Evolutionary conservation across 2,329 filamentous ascomycete species (phyloP).

Genomic region (Thermoascus crustaceus): DNA sequence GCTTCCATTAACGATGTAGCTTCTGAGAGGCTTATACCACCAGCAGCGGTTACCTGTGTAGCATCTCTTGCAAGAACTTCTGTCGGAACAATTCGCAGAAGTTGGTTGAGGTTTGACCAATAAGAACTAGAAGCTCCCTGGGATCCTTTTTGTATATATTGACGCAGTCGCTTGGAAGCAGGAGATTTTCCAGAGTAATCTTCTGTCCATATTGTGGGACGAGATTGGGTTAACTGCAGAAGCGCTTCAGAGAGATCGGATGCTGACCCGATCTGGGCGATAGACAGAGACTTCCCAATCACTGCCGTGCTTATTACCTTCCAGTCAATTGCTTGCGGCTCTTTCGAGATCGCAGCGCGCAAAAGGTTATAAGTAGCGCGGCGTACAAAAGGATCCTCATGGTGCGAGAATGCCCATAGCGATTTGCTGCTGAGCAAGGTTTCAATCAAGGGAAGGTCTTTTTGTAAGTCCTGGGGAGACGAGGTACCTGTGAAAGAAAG

Average conservation of each 20-base stretch:
- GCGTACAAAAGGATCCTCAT: conserved; percentile 51
- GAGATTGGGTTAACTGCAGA: conserved; percentile 53
- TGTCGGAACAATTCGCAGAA: conserved; percentile 52
- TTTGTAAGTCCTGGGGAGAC: conserved; percentile 46
- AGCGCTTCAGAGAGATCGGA: conserved; percentile 62
- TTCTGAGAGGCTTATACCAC: conserved; percentile 36
- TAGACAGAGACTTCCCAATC: conserved; percentile 64
- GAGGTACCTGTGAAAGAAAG: conserved; percentile 21
- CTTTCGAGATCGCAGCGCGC: conserved; percentile 41
- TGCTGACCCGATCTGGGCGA: conserved; percentile 65
- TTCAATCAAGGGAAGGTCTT: conserved; percentile 55
- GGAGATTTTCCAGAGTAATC: conserved; percentile 52
- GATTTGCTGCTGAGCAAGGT: conserved; percentile 56
- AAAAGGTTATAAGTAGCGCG: conserved; percentile 51
- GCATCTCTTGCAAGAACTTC: conserved; percentile 34
- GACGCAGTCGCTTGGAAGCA: conserved; percentile 51
- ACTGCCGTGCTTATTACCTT: conserved; percentile 60
- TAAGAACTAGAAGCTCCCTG: conserved; percentile 64
- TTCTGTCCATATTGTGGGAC: conserved; percentile 66
- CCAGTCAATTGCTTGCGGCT: conserved; percentile 49
- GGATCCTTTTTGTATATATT: conserved; percentile 75
- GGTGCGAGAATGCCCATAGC: conserved; percentile 52
- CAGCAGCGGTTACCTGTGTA: conserved; percentile 14
- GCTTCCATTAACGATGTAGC: conserved; percentile 57
- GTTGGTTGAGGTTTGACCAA: conserved; percentile 60